Percentiles rank a stretch among this genome's conserved stretches.
Conservation (phyloP, 805 yeast species). For the Wickerhamiella domercqiae region DNA sequence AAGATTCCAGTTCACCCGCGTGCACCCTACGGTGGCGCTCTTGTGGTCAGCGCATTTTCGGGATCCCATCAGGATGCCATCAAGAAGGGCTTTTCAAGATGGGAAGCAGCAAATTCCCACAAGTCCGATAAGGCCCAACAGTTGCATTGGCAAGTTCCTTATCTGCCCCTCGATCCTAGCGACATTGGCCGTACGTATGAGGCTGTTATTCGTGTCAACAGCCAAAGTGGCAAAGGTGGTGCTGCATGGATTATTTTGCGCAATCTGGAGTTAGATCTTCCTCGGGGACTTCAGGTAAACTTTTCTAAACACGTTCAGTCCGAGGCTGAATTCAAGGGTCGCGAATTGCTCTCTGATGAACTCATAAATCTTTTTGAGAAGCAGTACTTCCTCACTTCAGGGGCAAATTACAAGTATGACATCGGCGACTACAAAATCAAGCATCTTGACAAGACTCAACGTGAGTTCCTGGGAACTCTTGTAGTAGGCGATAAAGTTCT, state of each 20-base stretch:
- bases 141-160: constrained; percentile 56
- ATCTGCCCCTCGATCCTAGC: constrained; percentile 69
- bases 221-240: constrained; percentile 82
- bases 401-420: constrained; percentile 28
- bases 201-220: constrained; percentile 79
- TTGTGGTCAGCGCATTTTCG: constrained; percentile 69
- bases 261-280: constrained; percentile 62
- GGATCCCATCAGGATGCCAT: constrained; percentile 86
- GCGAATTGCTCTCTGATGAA: constrained; percentile 53
- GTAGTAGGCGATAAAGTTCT: constrained; percentile 28
- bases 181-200: constrained; percentile 83
- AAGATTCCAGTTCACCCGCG: constrained; percentile 66
- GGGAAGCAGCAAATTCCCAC: constrained; percentile 25
- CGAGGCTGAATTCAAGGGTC: constrained; percentile 54
- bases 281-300: constrained; percentile 64
- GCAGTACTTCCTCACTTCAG: constrained; percentile 33
- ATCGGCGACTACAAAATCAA: constrained; percentile 31
- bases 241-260: constrained; percentile 76
- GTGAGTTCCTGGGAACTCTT: constrained; percentile 19
- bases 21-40: constrained; percentile 71
- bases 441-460: constrained; percentile 29
- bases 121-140: constrained; percentile 24
- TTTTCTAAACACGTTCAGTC: constrained; percentile 57
- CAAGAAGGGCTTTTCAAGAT: constrained; percentile 56
- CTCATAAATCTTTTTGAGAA: constrained; percentile 48